Evolutionary conservation across 768 basidiomycete species (phyloP).

Genomic region (Phaffia australis): DNA sequence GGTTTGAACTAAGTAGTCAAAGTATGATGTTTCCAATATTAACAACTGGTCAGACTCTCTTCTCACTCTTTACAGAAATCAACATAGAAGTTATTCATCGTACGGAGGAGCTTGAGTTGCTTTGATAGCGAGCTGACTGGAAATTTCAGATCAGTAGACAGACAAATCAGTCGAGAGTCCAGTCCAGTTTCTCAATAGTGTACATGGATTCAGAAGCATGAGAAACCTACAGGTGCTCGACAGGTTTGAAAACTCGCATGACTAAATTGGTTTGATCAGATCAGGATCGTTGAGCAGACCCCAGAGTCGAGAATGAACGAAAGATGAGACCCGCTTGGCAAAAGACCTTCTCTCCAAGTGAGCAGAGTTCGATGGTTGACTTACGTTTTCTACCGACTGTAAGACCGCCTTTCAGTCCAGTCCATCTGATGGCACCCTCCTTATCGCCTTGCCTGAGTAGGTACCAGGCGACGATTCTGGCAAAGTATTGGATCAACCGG

Average conservation of each 20-base stretch:
- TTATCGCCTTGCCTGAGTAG: conserved; percentile 53
- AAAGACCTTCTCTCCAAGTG: too few relatives aligned
- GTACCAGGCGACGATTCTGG: conserved; percentile 80
- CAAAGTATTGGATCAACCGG: conserved; percentile 78
- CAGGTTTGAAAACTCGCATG: conserved; percentile 80
- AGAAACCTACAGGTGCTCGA: conserved; percentile 57
- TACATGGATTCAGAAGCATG: too few relatives aligned
- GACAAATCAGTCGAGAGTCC: background rate
- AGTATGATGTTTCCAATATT: too few relatives aligned
- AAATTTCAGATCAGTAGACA: too few relatives aligned
- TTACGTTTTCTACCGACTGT: conserved; percentile 74
- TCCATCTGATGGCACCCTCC: conserved; percentile 44
- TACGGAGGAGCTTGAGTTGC: background rate
- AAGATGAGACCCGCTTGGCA: too few relatives aligned
- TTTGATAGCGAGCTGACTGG: too few relatives aligned
- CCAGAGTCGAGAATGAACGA: too few relatives aligned
- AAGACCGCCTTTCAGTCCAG: conserved; percentile 70
- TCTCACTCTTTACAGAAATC: too few relatives aligned
- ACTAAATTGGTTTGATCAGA: conserved; percentile 45
- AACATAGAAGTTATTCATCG: too few relatives aligned
- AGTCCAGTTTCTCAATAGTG: background rate
- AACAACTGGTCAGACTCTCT: too few relatives aligned
- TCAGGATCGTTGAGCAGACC: background rate
- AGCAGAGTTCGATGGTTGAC: conserved; percentile 28
- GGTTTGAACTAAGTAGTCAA: background rate